Evolutionary conservation across 169 alveolate species (phyloP).

Genomic region (Eimeria zaria): DNA sequence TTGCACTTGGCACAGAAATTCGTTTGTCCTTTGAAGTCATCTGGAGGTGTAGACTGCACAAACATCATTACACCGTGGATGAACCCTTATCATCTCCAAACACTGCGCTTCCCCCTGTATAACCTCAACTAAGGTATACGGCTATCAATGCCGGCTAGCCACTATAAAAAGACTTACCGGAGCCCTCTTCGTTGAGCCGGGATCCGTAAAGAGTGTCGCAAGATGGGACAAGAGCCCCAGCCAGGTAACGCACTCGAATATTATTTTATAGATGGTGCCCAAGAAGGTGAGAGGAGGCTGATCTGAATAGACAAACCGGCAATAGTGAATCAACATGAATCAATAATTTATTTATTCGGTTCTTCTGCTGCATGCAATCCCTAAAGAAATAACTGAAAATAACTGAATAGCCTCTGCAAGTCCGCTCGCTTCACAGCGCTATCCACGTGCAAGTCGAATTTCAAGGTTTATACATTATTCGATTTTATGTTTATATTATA

Average conservation of each 20-base stretch:
- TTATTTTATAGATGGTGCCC: slow-evolving; percentile 26
- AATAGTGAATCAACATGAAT: background rate
- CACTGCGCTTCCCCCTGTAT: too few species aligned
- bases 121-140: too few species aligned
- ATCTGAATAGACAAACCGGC: background rate
- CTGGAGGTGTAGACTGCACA: slow-evolving; percentile 52
- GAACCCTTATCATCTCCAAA: too few species aligned
- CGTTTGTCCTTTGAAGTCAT: slow-evolving; percentile 25
- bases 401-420: background rate
- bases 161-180: slow-evolving; percentile 42
- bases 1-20: slow-evolving; percentile 68
- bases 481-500: too few species aligned
- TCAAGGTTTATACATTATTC: too few species aligned
- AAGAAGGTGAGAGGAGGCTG: slow-evolving; percentile 20
- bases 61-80: too few species aligned
- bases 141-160: background rate
- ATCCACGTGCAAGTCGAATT: background rate
- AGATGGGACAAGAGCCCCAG: slow-evolving; percentile 78
- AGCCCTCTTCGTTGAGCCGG: slow-evolving; percentile 79
- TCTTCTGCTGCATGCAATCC: background rate
- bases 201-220: slow-evolving; percentile 56
- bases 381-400: too few species aligned
- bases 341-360: background rate
- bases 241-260: slow-evolving; percentile 61
- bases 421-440: background rate